Conservation (phyloP, 805 yeast species). For the Monosporozyma siamensis region DNA sequence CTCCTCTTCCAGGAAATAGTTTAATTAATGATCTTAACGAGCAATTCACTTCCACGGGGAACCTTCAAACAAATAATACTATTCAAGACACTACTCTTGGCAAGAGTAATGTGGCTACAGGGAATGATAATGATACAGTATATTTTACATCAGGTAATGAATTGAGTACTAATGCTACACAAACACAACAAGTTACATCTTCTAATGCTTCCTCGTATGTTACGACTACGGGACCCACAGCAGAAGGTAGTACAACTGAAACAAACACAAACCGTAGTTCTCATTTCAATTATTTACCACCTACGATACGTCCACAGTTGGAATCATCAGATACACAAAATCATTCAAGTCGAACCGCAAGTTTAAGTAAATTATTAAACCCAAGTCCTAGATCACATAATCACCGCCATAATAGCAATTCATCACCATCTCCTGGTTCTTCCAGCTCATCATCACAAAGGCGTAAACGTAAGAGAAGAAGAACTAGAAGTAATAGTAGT, state of each 20-base stretch:
- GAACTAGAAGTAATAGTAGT: conserved; percentile 4
- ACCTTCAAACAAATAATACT: background rate
- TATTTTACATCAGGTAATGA: background rate
- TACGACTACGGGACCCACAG: background rate
- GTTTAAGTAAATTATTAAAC: conserved; percentile 39
- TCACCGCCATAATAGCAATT: too few species aligned
- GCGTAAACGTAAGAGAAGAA: conserved; percentile 7
- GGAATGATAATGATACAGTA: background rate
- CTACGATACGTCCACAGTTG: conserved; percentile 63
- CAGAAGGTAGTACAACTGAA: conserved; percentile 27
- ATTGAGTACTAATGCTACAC: background rate
- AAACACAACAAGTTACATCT: background rate
- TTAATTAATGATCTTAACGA: conserved; percentile 1
- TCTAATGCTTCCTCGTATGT: background rate
- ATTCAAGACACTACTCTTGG: background rate
- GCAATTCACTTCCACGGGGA: background rate
- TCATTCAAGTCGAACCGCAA: conserved; percentile 33
- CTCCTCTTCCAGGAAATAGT: conserved; percentile 5
- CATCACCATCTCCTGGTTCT: conserved; percentile 1
- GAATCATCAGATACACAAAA: conserved; percentile 42
- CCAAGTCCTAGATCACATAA: conserved; percentile 15
- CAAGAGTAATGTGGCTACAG: background rate
- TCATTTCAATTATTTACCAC: conserved; percentile 69
- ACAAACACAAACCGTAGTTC: conserved; percentile 47
- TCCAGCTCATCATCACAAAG: background rate